Evolutionary conservation across 495 filamentous ascomycete genomes (phyloP).

Genomic region (Chaetomium fimeti): DNA sequence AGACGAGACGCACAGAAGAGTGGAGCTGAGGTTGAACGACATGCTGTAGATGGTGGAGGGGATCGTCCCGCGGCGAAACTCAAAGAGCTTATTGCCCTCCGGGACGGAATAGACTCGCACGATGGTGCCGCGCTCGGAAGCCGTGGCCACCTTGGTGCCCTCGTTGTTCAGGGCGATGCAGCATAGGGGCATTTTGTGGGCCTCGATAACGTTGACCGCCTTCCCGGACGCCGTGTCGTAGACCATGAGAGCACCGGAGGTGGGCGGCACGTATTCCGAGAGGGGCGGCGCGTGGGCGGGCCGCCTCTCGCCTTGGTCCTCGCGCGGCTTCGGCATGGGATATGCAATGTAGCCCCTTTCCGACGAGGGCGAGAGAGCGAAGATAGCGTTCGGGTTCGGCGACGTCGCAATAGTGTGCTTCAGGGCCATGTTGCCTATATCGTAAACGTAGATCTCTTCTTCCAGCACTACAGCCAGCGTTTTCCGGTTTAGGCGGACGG

Average conservation of each 20-base stretch:
- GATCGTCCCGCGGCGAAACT: constrained; percentile 92
- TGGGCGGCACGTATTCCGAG: constrained; percentile 70
- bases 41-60: constrained; percentile 95
- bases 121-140: constrained; percentile 96
- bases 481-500: constrained; percentile 90
- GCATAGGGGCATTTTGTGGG: constrained; percentile 88
- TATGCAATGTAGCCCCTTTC: constrained; percentile 94
- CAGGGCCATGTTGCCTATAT: constrained; percentile 96
- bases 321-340: constrained; percentile 77
- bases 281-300: constrained; percentile 85
- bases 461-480: constrained; percentile 89
- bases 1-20: constrained; percentile 90
- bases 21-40: constrained; percentile 96
- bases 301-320: constrained; percentile 53
- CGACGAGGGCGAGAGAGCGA: constrained; percentile 88
- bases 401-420: constrained; percentile 88
- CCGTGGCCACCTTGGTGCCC: constrained; percentile 89
- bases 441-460: constrained; percentile 94
- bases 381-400: constrained; percentile 87
- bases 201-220: constrained; percentile 89
- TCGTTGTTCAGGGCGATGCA: constrained; percentile 87
- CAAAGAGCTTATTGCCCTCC: constrained; percentile 83
- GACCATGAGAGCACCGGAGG: constrained; percentile 87
- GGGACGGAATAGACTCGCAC: constrained; percentile 93
- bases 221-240: constrained; percentile 85